A percentile compares a stretch with the other conserved stretches of the same genome.
phyloP scores from a whole-genome alignment of 2,329 filamentous ascomycete species.

The Xylariaceae sp. region DNA sequence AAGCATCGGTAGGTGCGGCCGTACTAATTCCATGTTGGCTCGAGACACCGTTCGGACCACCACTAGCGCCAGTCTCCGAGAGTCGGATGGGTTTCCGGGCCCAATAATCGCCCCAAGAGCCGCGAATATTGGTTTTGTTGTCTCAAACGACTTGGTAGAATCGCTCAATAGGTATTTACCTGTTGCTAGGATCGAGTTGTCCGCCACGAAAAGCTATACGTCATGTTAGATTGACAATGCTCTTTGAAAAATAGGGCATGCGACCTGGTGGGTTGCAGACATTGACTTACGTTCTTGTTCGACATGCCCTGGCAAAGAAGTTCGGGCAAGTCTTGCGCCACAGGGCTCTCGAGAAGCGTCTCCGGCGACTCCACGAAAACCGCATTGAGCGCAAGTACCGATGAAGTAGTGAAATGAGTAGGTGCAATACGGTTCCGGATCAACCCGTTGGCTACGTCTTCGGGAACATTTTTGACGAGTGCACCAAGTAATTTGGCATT shows the following conservation, averaged over 20 bases:
- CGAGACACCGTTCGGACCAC: slow-evolving; percentile 82
- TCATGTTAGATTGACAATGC: slow-evolving; percentile 6
- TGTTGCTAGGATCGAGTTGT: slow-evolving; percentile 83
- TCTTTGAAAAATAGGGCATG: slow-evolving; percentile 3
- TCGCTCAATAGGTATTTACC: slow-evolving; percentile 82
- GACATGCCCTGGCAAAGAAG: slow-evolving; percentile 75
- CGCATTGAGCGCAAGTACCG: slow-evolving; percentile 82
- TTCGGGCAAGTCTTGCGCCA: slow-evolving; percentile 71
- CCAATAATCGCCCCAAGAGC: slow-evolving; percentile 70
- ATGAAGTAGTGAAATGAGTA: slow-evolving; percentile 69
- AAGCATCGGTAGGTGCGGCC: slow-evolving; percentile 76
- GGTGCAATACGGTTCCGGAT: slow-evolving; percentile 75
- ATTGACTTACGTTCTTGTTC: slow-evolving; percentile 64
- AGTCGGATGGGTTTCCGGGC: slow-evolving; percentile 75
- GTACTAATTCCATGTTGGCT: slow-evolving; percentile 71
- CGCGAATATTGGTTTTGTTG: slow-evolving; percentile 75
- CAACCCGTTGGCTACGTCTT: slow-evolving; percentile 58
- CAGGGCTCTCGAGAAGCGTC: slow-evolving; percentile 59
- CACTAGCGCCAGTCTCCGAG: slow-evolving; percentile 79
- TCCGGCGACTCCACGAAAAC: slow-evolving; percentile 77
- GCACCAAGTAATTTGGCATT: slow-evolving; percentile 87
- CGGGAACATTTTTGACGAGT: slow-evolving; percentile 78
- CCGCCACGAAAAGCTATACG: slow-evolving; percentile 70
- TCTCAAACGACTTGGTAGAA: slow-evolving; percentile 67
- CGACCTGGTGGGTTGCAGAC: not conserved